Evolutionary conservation across 2,329 filamentous ascomycete genomes (phyloP).

Genomic region (Aschersonia sp.): DNA sequence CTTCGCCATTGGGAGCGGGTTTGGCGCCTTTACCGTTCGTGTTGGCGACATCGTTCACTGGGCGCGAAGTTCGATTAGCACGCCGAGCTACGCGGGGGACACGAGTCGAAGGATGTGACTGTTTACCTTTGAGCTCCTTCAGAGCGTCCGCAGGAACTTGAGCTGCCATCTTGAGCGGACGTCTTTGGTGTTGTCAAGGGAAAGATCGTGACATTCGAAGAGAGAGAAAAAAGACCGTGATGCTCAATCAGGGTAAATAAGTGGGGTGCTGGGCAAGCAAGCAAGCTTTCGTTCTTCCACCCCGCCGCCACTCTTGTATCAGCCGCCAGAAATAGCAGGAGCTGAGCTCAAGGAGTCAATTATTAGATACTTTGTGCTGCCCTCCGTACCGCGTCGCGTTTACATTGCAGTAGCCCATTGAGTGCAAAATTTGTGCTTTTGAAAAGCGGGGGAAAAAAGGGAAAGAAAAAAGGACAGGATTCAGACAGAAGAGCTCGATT

Average conservation of each 20-base stretch:
- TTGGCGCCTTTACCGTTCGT: slow-evolving; percentile 25
- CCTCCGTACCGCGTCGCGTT: not conserved
- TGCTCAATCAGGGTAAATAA: no score
- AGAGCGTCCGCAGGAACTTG: slow-evolving; percentile 28
- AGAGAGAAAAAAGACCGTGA: no score
- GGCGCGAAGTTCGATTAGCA: not conserved
- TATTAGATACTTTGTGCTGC: not conserved
- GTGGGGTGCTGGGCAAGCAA: not conserved
- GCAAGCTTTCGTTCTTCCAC: not conserved
- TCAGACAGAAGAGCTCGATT: no score
- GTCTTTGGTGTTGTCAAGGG: slow-evolving; percentile 1
- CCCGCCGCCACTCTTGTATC: not conserved
- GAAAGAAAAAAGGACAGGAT: no score
- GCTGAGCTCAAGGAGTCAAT: not conserved
- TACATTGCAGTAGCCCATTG: no score
- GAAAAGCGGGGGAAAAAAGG: no score
- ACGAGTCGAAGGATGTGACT: not conserved
- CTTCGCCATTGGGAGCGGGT: slow-evolving; percentile 21
- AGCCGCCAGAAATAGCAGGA: not conserved
- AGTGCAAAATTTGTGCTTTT: no score
- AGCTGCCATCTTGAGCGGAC: slow-evolving; percentile 23
- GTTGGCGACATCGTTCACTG: slow-evolving; percentile 25
- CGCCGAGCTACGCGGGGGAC: not conserved
- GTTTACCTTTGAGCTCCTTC: slow-evolving; percentile 25
- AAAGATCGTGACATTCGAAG: not conserved